A percentile compares a stretch with the other conserved stretches of the same genome.
These are phyloP conservation scores for Trametes hirsuta DNA, from an alignment of 1,284 basidiomycete genomes.

Conservation along the genomic window DNA sequence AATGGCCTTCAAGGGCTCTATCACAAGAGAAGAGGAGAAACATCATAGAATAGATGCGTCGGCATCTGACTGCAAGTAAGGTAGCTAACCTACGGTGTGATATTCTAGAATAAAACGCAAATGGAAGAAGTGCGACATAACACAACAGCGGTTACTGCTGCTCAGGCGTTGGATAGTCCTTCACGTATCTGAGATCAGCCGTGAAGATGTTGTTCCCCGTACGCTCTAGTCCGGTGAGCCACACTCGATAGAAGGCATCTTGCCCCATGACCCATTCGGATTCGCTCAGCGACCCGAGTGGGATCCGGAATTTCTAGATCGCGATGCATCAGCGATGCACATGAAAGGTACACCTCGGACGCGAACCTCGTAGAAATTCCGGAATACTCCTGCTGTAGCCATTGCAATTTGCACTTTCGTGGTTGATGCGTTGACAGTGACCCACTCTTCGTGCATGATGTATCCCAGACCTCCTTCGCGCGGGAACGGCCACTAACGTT, in stretches of 20 bases:
- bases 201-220: slow-evolving; percentile 19
- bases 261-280: slow-evolving; percentile 13
- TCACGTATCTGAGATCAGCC: slow-evolving; percentile 18
- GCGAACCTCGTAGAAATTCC: slow-evolving; percentile 17
- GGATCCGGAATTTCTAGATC: slow-evolving; percentile 1
- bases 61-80: too few relatives aligned
- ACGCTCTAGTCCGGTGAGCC: slow-evolving; percentile 19
- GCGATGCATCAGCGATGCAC: neutral
- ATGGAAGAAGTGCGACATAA: too few relatives aligned
- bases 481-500: slow-evolving; percentile 17
- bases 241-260: slow-evolving; percentile 17
- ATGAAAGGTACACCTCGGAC: too few relatives aligned
- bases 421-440: neutral
- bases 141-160: too few relatives aligned
- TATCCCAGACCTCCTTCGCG: neutral
- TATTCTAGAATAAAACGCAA: too few relatives aligned
- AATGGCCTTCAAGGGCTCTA: too few relatives aligned
- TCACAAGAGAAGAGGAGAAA: too few relatives aligned
- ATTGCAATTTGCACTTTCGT: slow-evolving; percentile 16
- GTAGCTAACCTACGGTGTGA: too few relatives aligned
- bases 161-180: slow-evolving; percentile 6
- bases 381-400: slow-evolving; percentile 14
- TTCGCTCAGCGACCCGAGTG: neutral
- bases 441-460: slow-evolving; percentile 15
- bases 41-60: too few relatives aligned